Base-by-base conservation (phyloP, 1,284 basidiomycete genomes). In the Tilletia walkeri region DNA sequence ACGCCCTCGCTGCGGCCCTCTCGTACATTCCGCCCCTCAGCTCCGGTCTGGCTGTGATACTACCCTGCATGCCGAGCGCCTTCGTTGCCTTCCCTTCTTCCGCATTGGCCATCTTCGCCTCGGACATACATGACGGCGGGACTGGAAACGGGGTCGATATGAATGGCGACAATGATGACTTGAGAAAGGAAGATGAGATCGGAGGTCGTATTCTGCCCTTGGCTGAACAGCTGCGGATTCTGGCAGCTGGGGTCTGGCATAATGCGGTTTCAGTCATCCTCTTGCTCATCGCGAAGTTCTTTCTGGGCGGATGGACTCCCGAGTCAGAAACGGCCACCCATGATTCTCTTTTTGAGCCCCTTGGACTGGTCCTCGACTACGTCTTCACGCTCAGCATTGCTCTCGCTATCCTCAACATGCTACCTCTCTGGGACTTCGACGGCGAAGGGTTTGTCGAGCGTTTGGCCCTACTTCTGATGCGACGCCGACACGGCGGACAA, bases 171-270 rank as follows among this genome's bases (percentile, higher is more conserved):
- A 7, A 18, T 14, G 14, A 14, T 14, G 41, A 45, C 6, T 45
- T 14, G 41, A 45, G 41, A 45, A 14, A 3, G 41, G 41, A 14
- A 7, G 41, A 45, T 45, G 41, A 45, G 41, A 14, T 45, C 41
- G 41, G 41, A 9, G 48, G 41, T 48, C 50, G 36, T 10, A 18
- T 67, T n/a, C 39, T 67, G 18, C 38, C 53, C 12, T 20, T 61
- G 5, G 34, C 6, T 9, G 53, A 54, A 24, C 67, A 67, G 59
- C 24, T 67, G 39, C 39, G 67, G 3, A 53, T 67, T 36, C 6
- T 67, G 47, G 47, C 67, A 36, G 67, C 67, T 18, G 67, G 67
- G 30, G 67, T 67, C 9, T 67, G 67, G 67, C 67, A 67, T n/a
- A 67, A 67, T 34, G 41, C 48, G 7, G n/a, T 53, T 20, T 47